Percentiles rank a stretch among this genome's conserved stretches.
phyloP scores from a whole-genome alignment of 331 rosid genomes.

The Pyrus hybrid region DNA sequence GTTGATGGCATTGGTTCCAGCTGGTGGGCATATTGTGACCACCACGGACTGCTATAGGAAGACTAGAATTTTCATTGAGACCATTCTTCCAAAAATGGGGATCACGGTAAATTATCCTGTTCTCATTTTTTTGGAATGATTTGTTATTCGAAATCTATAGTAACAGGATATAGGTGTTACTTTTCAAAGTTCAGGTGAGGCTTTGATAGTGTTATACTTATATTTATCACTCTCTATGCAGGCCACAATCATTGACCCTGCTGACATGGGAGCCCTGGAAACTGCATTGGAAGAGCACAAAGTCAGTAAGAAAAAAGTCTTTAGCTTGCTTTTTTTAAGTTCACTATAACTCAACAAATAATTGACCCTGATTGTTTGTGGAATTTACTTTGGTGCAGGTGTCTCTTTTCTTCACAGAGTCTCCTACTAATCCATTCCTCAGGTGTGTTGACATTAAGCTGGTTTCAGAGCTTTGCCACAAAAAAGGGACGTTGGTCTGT shows the following conservation, averaged over 20 bases:
- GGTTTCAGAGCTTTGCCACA: constrained; percentile 79
- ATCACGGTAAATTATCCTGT: constrained; percentile 45
- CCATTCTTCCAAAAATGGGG: constrained; percentile 85
- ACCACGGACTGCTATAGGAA: constrained; percentile 95
- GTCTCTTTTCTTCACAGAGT: constrained; percentile 76
- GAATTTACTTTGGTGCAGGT: constrained; percentile 44
- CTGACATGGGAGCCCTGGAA: constrained; percentile 65
- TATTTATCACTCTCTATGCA: constrained; percentile 20
- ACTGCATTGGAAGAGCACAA: constrained; percentile 63
- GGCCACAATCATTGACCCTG: constrained; percentile 83
- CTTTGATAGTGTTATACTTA: constrained; percentile 3
- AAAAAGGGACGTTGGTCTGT: constrained; percentile 71
- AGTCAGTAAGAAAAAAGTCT: constrained; percentile 34
- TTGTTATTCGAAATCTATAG: not conserved
- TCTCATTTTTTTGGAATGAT: not conserved
- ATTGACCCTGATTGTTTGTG: constrained; percentile 4
- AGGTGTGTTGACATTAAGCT: constrained; percentile 77
- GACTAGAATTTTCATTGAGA: constrained; percentile 84
- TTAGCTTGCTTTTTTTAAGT: not conserved
- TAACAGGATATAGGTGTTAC: not conserved
- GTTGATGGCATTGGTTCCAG: constrained; percentile 86
- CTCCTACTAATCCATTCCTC: constrained; percentile 88
- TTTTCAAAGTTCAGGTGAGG: not conserved
- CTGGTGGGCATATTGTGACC: constrained; percentile 94
- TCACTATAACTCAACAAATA: not conserved